A percentile compares a stretch with the other conserved stretches of the same genome.
Evolutionary conservation across 352 stramenopile species (phyloP).

Genomic region (Phytophthora sojae): DNA sequence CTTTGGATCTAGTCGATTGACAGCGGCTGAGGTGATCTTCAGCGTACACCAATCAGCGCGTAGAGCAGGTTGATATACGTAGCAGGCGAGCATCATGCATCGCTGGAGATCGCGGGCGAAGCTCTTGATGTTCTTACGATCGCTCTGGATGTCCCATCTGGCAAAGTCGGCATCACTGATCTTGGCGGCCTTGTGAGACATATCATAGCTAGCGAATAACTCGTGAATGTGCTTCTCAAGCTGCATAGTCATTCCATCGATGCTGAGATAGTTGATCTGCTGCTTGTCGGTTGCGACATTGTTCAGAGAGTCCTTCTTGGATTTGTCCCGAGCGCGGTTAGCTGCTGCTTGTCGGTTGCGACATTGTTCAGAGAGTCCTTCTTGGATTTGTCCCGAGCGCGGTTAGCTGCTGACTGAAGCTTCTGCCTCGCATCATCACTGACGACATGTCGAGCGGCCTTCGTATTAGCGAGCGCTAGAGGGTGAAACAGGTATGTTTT

Average conservation of each 20-base stretch:
- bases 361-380: not conserved
- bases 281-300: not conserved
- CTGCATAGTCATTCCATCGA: not conserved
- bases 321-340: not conserved
- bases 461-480: not conserved
- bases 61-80: not conserved
- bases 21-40: not conserved
- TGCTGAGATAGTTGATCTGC: not conserved
- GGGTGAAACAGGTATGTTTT: not conserved
- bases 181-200: not conserved
- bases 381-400: not conserved
- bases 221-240: not conserved
- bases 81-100: not conserved
- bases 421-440: not conserved
- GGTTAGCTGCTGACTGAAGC: not conserved
- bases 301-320: not conserved
- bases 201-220: not conserved
- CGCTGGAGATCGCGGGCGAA: not conserved
- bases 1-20: not conserved
- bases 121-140: not conserved
- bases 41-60: not conserved
- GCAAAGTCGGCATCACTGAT: not conserved
- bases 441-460: not conserved
- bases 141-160: not conserved
- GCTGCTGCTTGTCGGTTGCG: not conserved